These are phyloP conservation scores for Marsdenia floribunda DNA, from an alignment of 257 asterid genomes.

Conservation along the genomic window DNA sequence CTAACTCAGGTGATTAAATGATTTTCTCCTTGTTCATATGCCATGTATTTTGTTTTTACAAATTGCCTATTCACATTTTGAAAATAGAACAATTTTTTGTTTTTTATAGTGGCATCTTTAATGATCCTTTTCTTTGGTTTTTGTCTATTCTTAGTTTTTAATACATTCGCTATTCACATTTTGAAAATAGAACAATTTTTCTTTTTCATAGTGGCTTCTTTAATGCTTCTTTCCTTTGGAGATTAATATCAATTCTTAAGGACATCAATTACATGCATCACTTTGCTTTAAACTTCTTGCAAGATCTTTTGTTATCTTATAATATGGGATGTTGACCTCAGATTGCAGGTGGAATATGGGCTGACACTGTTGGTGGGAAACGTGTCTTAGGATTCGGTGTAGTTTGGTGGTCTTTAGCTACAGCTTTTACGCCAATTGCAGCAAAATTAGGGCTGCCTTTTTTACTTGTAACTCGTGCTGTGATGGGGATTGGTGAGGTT, in stretches of 20 bases:
- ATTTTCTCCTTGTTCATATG: slow-evolving; percentile 5
- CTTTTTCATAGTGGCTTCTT: neutral
- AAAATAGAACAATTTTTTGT: neutral
- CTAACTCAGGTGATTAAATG: slow-evolving; percentile 66
- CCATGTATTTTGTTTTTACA: slow-evolving; percentile 5
- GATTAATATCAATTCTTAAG: neutral
- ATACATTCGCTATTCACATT: slow-evolving; percentile 1
- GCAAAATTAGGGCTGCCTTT: slow-evolving; percentile 79
- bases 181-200: neutral
- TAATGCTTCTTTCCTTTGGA: neutral
- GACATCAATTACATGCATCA: neutral
- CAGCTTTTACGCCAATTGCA: slow-evolving; percentile 75
- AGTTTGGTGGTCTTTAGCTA: slow-evolving; percentile 95
- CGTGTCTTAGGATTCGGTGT: slow-evolving; percentile 81
- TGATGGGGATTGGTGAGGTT: slow-evolving; percentile 96
- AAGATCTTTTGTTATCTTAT: slow-evolving; percentile 12
- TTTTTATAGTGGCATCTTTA: neutral
- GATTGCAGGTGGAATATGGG: slow-evolving; percentile 98
- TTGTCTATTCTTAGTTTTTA: neutral
- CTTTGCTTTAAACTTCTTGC: neutral
- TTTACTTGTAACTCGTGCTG: slow-evolving; percentile 80
- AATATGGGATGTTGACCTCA: slow-evolving; percentile 27
- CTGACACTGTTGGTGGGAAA: slow-evolving; percentile 92
- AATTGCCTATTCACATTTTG: slow-evolving; percentile 6
- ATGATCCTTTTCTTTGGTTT: neutral